Percentiles rank a stretch among this genome's conserved stretches.
These are phyloP conservation scores for Clonostachys byssicola DNA, from an alignment of 2,329 filamentous ascomycete genomes.

Conservation along the genomic window DNA sequence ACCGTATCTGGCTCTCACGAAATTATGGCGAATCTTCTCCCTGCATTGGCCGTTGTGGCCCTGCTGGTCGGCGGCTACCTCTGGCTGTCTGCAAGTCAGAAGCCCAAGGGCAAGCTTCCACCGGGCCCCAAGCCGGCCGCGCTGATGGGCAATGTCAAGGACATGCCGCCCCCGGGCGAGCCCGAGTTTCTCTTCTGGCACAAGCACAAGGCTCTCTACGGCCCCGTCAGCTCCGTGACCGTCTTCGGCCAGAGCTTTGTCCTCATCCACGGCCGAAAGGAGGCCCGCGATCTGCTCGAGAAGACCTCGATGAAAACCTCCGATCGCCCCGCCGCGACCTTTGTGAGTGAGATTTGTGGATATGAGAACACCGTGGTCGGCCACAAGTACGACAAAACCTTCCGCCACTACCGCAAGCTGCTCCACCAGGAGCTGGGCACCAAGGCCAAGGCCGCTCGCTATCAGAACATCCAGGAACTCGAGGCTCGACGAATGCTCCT, in stretches of 20 bases:
- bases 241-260: conserved; percentile 26
- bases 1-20: no score
- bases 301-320: conserved; percentile 12
- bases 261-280: conserved; percentile 28
- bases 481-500: conserved; percentile 16
- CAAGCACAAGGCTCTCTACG: conserved; percentile 23
- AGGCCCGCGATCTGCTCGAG: conserved; percentile 27
- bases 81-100: not conserved
- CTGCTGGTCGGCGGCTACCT: no score
- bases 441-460: conserved; percentile 6
- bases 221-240: conserved; percentile 15
- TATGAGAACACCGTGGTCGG: conserved; percentile 8
- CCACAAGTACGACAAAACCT: conserved; percentile 7
- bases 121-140: conserved; percentile 25
- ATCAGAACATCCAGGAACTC: conserved; percentile 13
- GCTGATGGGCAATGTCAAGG: conserved; percentile 38
- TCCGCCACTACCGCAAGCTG: conserved; percentile 15
- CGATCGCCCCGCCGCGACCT: conserved; percentile 4
- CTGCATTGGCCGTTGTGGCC: no score
- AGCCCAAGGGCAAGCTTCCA: conserved; percentile 2
- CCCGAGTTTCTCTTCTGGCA: conserved; percentile 26
- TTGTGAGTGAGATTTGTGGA: conserved; percentile 13
- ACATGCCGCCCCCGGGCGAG: conserved; percentile 28
- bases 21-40: no score
- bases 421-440: conserved; percentile 20